A percentile compares a stretch with the other conserved stretches of the same genome.
Conservation (phyloP, 2,329 filamentous ascomycete genomes). For the Clonostachys rhizophaga region DNA sequence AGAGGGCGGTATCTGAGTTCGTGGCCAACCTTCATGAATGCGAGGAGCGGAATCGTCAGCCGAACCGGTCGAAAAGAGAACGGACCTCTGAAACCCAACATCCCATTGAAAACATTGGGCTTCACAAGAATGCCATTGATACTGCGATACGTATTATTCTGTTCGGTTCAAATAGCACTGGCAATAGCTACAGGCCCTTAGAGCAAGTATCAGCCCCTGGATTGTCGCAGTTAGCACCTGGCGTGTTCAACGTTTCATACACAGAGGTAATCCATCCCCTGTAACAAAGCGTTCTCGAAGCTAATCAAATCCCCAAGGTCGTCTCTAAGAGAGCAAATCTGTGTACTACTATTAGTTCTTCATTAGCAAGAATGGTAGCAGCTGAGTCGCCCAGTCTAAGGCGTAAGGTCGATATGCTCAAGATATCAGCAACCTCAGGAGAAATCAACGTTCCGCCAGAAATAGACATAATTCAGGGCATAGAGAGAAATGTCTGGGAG, state of each 20-base stretch:
- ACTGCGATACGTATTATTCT: slow-evolving; percentile 13
- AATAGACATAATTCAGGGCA: background rate
- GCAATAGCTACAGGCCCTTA: slow-evolving; percentile 10
- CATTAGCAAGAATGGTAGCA: slow-evolving; percentile 20
- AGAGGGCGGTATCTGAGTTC: no score
- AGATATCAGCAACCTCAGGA: no score
- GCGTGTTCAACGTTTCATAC: slow-evolving; percentile 27
- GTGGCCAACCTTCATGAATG: no score
- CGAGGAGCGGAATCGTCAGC: no score
- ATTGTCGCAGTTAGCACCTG: slow-evolving; percentile 20
- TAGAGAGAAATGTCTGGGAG: slow-evolving; percentile 2
- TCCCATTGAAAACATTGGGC: no score
- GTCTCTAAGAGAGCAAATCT: slow-evolving; percentile 16
- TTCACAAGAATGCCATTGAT: slow-evolving; percentile 1
- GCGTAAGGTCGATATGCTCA: slow-evolving; percentile 11
- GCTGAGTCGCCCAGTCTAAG: slow-evolving; percentile 26
- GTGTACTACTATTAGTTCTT: slow-evolving; percentile 18
- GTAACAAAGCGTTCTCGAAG: background rate
- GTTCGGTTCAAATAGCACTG: slow-evolving; percentile 12
- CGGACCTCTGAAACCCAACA: no score
- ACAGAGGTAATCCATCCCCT: slow-evolving; percentile 18
- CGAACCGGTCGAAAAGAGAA: no score
- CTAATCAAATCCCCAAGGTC: slow-evolving; percentile 7
- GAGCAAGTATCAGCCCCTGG: slow-evolving; percentile 9
- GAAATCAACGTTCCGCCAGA: no score